These are phyloP conservation scores for Sporormia fimetaria DNA, from an alignment of 495 filamentous ascomycete genomes.

Conservation along the genomic window DNA sequence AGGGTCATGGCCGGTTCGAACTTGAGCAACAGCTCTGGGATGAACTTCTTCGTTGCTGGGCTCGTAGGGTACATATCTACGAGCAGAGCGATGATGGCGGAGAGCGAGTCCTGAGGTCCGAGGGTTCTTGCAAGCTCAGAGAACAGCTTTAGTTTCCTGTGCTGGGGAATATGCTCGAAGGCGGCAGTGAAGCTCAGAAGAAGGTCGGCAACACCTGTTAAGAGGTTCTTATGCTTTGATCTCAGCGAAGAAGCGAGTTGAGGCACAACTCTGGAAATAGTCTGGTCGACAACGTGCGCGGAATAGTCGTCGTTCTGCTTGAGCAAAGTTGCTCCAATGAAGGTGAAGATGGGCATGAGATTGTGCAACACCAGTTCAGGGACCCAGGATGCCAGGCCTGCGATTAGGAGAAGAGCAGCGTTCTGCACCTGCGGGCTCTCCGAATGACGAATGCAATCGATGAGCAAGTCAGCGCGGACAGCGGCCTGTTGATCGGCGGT, in stretches of 20 bases:
- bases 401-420: conserved; percentile 75
- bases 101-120: conserved; percentile 70
- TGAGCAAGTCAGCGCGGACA: conserved; percentile 74
- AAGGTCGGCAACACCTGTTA: conserved; percentile 72
- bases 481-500: conserved; percentile 46
- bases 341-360: conserved; percentile 98
- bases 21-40: conserved; percentile 42
- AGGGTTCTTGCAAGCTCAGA: conserved; percentile 68
- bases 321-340: conserved; percentile 82
- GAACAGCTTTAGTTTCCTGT: conserved; percentile 71
- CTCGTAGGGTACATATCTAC: conserved; percentile 53
- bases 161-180: conserved; percentile 84
- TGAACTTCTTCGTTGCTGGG: conserved; percentile 41
- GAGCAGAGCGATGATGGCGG: conserved; percentile 59
- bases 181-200: conserved; percentile 85
- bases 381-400: conserved; percentile 65
- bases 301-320: conserved; percentile 92
- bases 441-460: conserved; percentile 82
- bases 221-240: conserved; percentile 60
- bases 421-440: conserved; percentile 86
- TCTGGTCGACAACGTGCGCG: conserved; percentile 80
- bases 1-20: conserved; percentile 49
- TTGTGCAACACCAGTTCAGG: conserved; percentile 87
- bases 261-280: conserved; percentile 80
- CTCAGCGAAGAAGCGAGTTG: conserved; percentile 78